phyloP scores from a whole-genome alignment of 331 rosid species.

The Quercus phellos region DNA sequence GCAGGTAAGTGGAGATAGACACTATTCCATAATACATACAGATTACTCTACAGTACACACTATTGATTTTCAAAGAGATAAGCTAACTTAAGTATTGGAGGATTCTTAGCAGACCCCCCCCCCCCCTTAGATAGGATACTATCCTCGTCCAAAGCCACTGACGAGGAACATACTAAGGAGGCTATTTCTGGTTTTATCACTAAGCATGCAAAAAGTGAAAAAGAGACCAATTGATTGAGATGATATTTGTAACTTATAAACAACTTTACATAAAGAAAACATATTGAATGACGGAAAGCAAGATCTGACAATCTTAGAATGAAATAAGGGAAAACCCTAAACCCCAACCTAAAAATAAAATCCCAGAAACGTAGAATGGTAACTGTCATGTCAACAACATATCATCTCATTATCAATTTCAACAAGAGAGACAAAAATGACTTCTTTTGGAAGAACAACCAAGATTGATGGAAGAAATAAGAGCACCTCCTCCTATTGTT shows the following conservation, averaged over 20 bases:
- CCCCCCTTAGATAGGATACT: too few species aligned
- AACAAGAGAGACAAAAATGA: neutral
- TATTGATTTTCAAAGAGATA: too few species aligned
- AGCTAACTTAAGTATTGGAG: too few species aligned
- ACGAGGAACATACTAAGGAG: too few species aligned
- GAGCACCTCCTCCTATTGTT: neutral
- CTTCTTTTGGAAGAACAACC: neutral
- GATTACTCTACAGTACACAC: too few species aligned
- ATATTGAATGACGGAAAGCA: constrained; percentile 4
- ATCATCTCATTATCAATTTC: constrained; percentile 5
- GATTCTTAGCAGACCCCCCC: too few species aligned
- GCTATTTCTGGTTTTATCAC: too few species aligned
- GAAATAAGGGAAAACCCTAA: constrained; percentile 57
- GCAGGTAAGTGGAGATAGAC: too few species aligned
- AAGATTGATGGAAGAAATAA: neutral
- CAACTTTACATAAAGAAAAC: constrained; percentile 20
- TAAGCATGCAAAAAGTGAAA: neutral
- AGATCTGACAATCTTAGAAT: constrained; percentile 48
- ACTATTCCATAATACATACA: too few species aligned
- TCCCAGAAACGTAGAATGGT: constrained; percentile 1
- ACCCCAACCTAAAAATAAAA: constrained; percentile 77
- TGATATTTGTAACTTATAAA: neutral
- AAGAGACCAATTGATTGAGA: neutral
- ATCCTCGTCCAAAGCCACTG: too few species aligned
- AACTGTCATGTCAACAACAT: neutral